These are phyloP conservation scores for Scolecobasidium constrictum DNA, from an alignment of 2,329 filamentous ascomycete genomes.

Conservation along the genomic window DNA sequence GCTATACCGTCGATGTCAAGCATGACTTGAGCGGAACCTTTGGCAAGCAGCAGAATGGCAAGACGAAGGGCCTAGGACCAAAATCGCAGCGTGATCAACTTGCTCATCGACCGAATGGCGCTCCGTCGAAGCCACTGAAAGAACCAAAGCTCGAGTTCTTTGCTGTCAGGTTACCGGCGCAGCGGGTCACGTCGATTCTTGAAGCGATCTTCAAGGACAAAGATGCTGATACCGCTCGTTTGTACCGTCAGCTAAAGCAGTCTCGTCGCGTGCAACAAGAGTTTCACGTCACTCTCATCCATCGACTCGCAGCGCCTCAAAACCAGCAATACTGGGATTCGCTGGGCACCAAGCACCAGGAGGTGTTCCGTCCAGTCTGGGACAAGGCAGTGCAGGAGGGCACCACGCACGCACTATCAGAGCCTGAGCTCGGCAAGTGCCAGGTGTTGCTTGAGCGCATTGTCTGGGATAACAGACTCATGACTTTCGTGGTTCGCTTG, in stretches of 20 bases:
- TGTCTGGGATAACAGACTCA: constrained; percentile 76
- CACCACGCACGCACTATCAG: constrained; percentile 26
- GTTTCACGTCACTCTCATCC: constrained; percentile 92
- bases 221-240: constrained; percentile 43
- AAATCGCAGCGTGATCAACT: constrained; percentile 23
- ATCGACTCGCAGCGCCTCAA: constrained; percentile 53
- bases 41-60: constrained; percentile 27
- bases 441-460: constrained; percentile 53
- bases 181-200: constrained; percentile 47
- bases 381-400: constrained; percentile 17
- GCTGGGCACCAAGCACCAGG: constrained; percentile 51
- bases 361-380: constrained; percentile 27
- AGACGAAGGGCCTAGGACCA: constrained; percentile 17
- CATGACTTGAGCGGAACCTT: constrained; percentile 57
- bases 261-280: constrained; percentile 65
- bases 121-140: constrained; percentile 18
- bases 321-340: constrained; percentile 64
- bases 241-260: constrained; percentile 68
- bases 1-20: constrained; percentile 66
- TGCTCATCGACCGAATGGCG: constrained; percentile 18
- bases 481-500: constrained; percentile 75
- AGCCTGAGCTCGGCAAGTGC: constrained; percentile 51
- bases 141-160: constrained; percentile 52
- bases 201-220: constrained; percentile 56
- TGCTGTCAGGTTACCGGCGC: constrained; percentile 42